Evolutionary conservation across 2,329 filamentous ascomycete genomes (phyloP).

Genomic region (Microcyclospora tardicrescens): DNA sequence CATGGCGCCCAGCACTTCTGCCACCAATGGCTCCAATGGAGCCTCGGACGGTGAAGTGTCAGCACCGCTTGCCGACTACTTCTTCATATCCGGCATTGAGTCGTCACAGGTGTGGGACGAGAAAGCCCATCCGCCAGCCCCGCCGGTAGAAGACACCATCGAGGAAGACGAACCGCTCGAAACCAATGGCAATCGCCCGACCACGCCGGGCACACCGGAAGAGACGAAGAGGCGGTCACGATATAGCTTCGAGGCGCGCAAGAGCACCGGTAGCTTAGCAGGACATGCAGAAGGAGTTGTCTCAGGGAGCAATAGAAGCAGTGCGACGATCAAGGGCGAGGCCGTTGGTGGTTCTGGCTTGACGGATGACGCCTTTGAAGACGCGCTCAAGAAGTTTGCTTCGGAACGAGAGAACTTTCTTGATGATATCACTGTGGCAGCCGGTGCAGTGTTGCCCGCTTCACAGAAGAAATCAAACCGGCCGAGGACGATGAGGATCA

Average conservation of each 20-base stretch:
- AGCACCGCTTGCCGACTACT: conserved; percentile 51
- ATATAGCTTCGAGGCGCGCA: conserved; percentile 34
- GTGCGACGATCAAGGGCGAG: conserved; percentile 45
- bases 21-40: too few relatives aligned
- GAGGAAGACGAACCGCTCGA: conserved; percentile 48
- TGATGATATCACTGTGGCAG: conserved; percentile 79
- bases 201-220: conserved; percentile 31
- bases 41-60: too few relatives aligned
- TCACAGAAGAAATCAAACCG: conserved; percentile 45
- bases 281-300: conserved; percentile 25
- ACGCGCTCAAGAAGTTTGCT: conserved; percentile 84
- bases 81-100: conserved; percentile 48
- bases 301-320: conserved; percentile 46
- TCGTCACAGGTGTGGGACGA: conserved; percentile 39
- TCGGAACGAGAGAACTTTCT: conserved; percentile 89
- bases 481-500: conserved; percentile 69
- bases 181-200: conserved; percentile 38
- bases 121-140: conserved; percentile 14
- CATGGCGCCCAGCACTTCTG: too few relatives aligned
- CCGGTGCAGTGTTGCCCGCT: conserved; percentile 51
- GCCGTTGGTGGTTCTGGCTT: conserved; percentile 29
- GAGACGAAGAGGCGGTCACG: conserved; percentile 26
- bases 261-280: conserved; percentile 38
- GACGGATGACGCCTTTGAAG: conserved; percentile 82
- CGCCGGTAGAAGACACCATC: conserved; percentile 43